Conservation (phyloP, 257 asterid genomes). For the Lantana camara region DNA sequence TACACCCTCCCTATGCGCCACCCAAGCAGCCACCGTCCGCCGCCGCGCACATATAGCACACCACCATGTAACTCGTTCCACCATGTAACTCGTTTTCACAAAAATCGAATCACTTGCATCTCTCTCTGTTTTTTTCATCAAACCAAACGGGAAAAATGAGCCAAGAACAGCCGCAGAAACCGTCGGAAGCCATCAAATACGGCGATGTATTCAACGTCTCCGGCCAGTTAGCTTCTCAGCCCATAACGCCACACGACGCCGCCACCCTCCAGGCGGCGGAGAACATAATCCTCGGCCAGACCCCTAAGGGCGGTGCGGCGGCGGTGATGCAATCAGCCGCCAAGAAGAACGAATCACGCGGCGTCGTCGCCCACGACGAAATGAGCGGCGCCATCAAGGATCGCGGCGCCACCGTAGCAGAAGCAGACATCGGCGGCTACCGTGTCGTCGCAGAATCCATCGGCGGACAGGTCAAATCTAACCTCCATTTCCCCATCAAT, state of each 20-base stretch:
- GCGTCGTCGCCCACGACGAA: constrained; percentile 45
- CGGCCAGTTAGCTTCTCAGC: constrained; percentile 52
- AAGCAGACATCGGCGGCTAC: constrained; percentile 46
- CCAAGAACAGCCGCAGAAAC: constrained; percentile 47
- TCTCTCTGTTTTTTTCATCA: background rate
- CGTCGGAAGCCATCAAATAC: constrained; percentile 46
- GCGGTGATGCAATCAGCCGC: constrained; percentile 67
- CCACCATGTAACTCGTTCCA: background rate
- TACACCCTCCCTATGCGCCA: background rate
- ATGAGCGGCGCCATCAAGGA: constrained; percentile 34
- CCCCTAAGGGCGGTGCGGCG: constrained; percentile 55
- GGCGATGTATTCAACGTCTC: constrained; percentile 70
- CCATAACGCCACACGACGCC: constrained; percentile 70
- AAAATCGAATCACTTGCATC: too few relatives aligned
- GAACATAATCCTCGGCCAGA: constrained; percentile 45
- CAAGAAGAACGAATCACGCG: constrained; percentile 41
- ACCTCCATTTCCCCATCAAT: background rate
- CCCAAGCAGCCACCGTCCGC: constrained; percentile 12
- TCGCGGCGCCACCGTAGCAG: constrained; percentile 51
- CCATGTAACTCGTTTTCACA: too few relatives aligned
- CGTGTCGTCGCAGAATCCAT: constrained; percentile 56
- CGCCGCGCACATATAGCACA: background rate
- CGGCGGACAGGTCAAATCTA: constrained; percentile 53
- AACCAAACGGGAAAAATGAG: constrained; percentile 42
- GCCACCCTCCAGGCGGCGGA: constrained; percentile 67